phyloP scores from a whole-genome alignment of 257 asterid species.

The Scutellaria minor region DNA sequence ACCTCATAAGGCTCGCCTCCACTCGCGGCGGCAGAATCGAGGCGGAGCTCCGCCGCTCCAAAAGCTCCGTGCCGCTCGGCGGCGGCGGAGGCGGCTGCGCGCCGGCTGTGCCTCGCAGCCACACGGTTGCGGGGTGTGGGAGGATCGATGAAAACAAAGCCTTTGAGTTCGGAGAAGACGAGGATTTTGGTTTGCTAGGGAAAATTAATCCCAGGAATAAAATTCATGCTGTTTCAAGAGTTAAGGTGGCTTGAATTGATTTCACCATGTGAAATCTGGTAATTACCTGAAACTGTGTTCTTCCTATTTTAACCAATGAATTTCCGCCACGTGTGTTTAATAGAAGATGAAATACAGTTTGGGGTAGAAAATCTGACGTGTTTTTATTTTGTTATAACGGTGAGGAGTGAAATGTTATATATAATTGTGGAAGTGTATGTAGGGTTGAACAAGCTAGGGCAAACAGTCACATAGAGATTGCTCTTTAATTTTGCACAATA shows the following conservation, averaged over 20 bases:
- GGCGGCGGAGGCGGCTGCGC: background rate
- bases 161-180: slow-evolving; percentile 44
- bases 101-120: slow-evolving; percentile 47
- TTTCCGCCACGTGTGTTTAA: too few relatives aligned
- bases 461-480: too few relatives aligned
- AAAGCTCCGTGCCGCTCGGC: slow-evolving; percentile 19
- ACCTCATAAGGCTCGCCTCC: slow-evolving; percentile 52
- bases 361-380: too few relatives aligned
- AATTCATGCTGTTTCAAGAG: slow-evolving; percentile 41
- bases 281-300: too few relatives aligned
- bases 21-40: slow-evolving; percentile 18
- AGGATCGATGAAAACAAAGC: slow-evolving; percentile 62
- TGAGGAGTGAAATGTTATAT: too few relatives aligned
- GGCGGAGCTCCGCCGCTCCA: slow-evolving; percentile 38
- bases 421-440: too few relatives aligned
- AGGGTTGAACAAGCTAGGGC: too few relatives aligned
- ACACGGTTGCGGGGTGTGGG: slow-evolving; percentile 43
- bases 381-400: too few relatives aligned
- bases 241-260: slow-evolving; percentile 18
- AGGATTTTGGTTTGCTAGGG: slow-evolving; percentile 25
- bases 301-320: background rate
- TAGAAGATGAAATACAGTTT: too few relatives aligned
- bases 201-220: slow-evolving; percentile 38
- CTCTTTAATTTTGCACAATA: too few relatives aligned
- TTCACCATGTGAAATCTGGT: background rate